phyloP scores from a whole-genome alignment of 2,329 filamentous ascomycete species.

The Davidsoniella virescens region DNA sequence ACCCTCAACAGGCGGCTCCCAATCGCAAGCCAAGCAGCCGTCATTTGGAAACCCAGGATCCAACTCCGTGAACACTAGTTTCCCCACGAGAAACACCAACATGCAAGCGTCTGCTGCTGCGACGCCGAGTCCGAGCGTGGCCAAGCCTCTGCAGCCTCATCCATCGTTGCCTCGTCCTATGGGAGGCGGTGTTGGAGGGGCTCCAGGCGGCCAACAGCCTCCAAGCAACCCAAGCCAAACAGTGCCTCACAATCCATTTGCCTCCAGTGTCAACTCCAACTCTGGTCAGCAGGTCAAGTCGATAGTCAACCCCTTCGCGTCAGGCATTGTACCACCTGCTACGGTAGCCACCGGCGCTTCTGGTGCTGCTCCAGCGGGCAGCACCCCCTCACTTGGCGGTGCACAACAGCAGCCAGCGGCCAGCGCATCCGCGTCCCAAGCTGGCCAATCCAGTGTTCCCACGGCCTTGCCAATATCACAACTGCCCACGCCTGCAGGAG shows the following conservation, averaged over 20 bases:
- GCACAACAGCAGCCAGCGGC: neutral
- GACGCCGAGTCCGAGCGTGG: neutral
- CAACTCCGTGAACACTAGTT: neutral
- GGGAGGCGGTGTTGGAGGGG: neutral
- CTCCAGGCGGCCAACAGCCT: no score
- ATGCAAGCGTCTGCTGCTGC: constrained; percentile 13
- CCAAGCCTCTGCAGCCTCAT: constrained; percentile 6
- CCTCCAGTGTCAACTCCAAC: neutral
- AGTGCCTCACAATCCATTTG: constrained; percentile 1
- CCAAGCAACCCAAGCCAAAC: neutral
- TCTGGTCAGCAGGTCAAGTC: neutral
- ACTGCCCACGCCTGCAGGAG: constrained; percentile 1
- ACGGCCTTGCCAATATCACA: neutral
- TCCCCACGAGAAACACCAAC: constrained; percentile 5
- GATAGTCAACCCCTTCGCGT: constrained; percentile 4
- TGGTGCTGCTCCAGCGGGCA: neutral
- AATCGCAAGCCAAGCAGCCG: constrained; percentile 12
- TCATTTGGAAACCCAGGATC: neutral
- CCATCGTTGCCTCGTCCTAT: constrained; percentile 5
- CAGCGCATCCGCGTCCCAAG: constrained; percentile 1
- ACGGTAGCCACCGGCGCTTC: neutral
- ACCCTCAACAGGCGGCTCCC: constrained; percentile 12
- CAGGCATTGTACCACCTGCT: neutral
- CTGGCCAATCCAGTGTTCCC: neutral
- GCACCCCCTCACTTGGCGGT: no score